phyloP scores from a whole-genome alignment of 345 rosid species.

The Orychophragmus violaceus region DNA sequence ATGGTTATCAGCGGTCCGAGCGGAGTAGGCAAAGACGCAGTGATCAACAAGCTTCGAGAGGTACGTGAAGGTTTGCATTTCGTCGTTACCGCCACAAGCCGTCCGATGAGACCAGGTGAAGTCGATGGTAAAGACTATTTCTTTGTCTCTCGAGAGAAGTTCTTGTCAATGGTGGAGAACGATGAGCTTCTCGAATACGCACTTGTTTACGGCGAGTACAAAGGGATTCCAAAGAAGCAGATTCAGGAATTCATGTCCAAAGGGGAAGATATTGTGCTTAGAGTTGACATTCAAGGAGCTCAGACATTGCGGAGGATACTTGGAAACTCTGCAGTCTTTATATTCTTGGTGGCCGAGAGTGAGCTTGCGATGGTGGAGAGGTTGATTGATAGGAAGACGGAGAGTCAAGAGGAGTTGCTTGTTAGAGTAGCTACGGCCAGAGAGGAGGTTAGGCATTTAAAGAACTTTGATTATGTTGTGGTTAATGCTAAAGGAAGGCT shows the following conservation, averaged over 20 bases:
- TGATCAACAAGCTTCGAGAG: constrained; percentile 61
- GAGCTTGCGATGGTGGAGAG: constrained; percentile 79
- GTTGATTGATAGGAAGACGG: constrained; percentile 76
- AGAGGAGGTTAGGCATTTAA: constrained; percentile 69
- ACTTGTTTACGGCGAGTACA: constrained; percentile 81
- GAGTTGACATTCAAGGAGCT: constrained; percentile 94
- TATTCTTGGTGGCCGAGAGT: constrained; percentile 76
- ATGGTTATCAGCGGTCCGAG: constrained; percentile 85
- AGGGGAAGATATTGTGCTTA: constrained; percentile 68
- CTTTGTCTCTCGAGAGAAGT: constrained; percentile 64
- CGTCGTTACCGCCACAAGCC: constrained; percentile 82
- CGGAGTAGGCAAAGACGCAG: constrained; percentile 93
- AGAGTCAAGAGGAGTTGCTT: constrained; percentile 65
- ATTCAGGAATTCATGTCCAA: constrained; percentile 69
- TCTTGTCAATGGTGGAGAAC: constrained; percentile 63
- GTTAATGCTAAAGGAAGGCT: constrained; percentile 80
- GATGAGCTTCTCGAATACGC: constrained; percentile 84
- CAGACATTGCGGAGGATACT: constrained; percentile 60
- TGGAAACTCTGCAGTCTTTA: constrained; percentile 71
- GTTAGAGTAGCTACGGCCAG: constrained; percentile 77
- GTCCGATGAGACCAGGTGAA: constrained; percentile 72
- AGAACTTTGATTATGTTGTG: constrained; percentile 69
- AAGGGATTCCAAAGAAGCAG: constrained; percentile 81
- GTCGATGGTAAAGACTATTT: constrained; percentile 73
- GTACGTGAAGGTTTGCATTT: constrained; percentile 54